A percentile compares a stretch with the other conserved stretches of the same genome.
phyloP scores from a whole-genome alignment of 768 basidiomycete genomes.

The Lentinula sp. region DNA sequence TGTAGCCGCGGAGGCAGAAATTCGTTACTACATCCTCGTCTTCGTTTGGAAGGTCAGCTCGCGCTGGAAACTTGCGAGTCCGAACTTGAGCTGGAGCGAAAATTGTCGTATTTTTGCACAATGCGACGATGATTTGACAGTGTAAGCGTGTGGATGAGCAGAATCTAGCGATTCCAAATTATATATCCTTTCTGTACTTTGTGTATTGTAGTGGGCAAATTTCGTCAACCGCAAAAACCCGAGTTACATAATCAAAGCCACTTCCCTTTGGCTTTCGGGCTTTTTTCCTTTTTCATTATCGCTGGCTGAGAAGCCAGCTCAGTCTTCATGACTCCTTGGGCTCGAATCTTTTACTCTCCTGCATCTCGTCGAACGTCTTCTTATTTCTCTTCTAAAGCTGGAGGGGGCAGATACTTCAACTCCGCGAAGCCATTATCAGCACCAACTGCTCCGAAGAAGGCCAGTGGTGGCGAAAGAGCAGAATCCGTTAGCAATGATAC shows the following conservation, averaged over 20 bases:
- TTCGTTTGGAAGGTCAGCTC: no score
- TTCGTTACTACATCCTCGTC: no score
- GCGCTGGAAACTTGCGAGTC: no score
- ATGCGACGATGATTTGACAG: no score
- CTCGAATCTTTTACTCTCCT: constrained; percentile 43
- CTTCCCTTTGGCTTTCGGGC: neutral
- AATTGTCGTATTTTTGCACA: no score
- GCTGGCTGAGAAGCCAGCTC: neutral
- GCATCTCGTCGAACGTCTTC: constrained; percentile 58
- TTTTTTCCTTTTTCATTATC: neutral
- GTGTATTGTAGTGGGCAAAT: no score
- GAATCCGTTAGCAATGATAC: constrained; percentile 9
- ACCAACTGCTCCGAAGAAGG: constrained; percentile 34
- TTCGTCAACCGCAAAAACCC: neutral
- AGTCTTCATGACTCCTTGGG: constrained; percentile 41
- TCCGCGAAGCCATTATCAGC: constrained; percentile 58
- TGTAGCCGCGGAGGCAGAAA: no score
- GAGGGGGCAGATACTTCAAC: constrained; percentile 70
- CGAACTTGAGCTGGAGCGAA: no score
- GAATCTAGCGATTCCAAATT: no score
- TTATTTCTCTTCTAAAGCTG: constrained; percentile 73
- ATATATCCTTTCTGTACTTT: no score
- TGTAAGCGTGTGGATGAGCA: no score
- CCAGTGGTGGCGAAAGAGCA: constrained; percentile 25
- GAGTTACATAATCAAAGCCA: neutral